Evolutionary conservation across 2,329 filamentous ascomycete genomes (phyloP).

Genomic region (Pseudogymnoascus sp.): DNA sequence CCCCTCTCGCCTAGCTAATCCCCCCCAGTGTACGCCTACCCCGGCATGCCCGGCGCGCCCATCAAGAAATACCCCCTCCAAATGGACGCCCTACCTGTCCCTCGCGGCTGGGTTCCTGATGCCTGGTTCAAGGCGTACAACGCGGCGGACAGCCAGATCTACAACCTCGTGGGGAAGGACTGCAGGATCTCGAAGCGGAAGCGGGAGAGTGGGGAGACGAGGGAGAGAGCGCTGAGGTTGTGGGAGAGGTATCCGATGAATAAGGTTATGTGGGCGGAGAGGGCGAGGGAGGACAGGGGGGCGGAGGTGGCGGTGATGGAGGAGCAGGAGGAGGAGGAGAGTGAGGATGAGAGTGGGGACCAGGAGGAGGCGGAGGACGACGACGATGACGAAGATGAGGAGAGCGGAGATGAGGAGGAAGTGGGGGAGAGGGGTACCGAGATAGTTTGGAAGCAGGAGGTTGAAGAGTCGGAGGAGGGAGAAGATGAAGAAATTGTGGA

Average conservation of each 20-base stretch:
- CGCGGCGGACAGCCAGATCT: constrained; percentile 2
- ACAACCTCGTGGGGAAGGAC: not conserved
- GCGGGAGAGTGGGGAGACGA: constrained; percentile 1
- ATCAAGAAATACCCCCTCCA: not conserved
- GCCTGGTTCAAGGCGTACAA: constrained; percentile 4
- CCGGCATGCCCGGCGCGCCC: not conserved
- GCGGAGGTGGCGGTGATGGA: not conserved
- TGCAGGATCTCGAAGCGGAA: not conserved
- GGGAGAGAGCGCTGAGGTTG: constrained; percentile 4
- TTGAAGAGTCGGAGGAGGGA: not conserved
- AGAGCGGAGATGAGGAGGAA: not conserved
- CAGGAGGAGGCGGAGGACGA: not conserved
- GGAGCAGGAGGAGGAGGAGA: not conserved
- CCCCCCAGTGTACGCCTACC: not conserved
- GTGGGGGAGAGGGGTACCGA: not conserved
- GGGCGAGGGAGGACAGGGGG: not conserved
- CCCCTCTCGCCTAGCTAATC: too few relatives aligned
- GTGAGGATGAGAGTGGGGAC: not conserved
- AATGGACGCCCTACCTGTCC: constrained; percentile 4
- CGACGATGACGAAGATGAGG: not conserved
- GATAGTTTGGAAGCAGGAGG: not conserved
- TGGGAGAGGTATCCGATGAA: constrained; percentile 2
- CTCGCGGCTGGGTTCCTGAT: not conserved
- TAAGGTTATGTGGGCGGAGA: constrained; percentile 2
- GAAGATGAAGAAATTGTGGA: not conserved